Percentiles rank a stretch among this genome's conserved stretches.
These are phyloP conservation scores for Candida berthetii DNA, from an alignment of 805 yeast genomes.

Conservation along the genomic window DNA sequence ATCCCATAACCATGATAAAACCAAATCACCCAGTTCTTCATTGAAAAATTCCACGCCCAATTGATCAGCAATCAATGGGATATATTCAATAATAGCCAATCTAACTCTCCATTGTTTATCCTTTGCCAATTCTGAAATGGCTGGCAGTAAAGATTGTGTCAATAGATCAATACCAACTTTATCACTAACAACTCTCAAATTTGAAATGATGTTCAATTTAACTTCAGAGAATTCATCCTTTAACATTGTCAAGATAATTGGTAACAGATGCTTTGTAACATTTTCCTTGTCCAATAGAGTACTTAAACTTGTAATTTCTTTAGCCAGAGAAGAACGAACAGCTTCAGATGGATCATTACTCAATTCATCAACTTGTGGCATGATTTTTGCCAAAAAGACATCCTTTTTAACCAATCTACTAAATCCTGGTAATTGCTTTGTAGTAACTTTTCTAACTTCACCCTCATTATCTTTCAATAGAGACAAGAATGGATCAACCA, in stretches of 20 bases:
- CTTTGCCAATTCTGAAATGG: conserved; percentile 91
- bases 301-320: conserved; percentile 80
- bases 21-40: conserved; percentile 82
- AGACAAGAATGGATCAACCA: conserved; percentile 56
- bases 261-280: conserved; percentile 77
- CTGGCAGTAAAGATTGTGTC: conserved; percentile 86
- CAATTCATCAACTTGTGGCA: conserved; percentile 79
- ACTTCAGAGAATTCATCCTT: conserved; percentile 98
- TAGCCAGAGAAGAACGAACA: conserved; percentile 89
- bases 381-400: conserved; percentile 57
- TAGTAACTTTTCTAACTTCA: conserved; percentile 92
- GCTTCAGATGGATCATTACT: conserved; percentile 89
- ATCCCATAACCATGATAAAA: conserved; percentile 99
- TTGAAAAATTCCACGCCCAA: conserved; percentile 91
- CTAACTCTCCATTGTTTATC: conserved; percentile 98
- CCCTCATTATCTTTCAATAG: conserved; percentile 91
- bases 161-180: conserved; percentile 88
- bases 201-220: conserved; percentile 87
- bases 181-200: conserved; percentile 86
- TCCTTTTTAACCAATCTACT: conserved; percentile 46
- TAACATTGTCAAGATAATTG: conserved; percentile 86
- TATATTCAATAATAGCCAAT: conserved; percentile 92
- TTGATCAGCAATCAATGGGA: conserved; percentile 91
- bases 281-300: conserved; percentile 80
- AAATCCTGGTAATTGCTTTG: conserved; percentile 83